phyloP scores from a whole-genome alignment of 768 basidiomycete species.

The Lactarius akahatsu region DNA sequence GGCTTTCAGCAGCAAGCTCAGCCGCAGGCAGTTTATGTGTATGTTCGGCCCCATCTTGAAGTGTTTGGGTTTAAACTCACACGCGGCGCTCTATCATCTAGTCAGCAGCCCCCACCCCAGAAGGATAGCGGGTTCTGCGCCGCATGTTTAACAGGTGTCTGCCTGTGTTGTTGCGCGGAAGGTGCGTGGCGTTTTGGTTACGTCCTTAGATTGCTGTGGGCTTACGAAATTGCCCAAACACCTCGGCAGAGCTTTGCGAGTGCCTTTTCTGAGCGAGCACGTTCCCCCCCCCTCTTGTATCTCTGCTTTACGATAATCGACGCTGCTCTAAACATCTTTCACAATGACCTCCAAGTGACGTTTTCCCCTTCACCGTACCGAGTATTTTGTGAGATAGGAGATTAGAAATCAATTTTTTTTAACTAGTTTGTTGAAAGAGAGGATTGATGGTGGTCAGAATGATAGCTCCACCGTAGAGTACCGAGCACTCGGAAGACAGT shows the following conservation, averaged over 20 bases:
- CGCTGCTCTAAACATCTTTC: conserved; percentile 17
- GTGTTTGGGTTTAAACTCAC: background rate
- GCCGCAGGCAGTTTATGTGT: conserved; percentile 84
- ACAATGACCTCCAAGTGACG: background rate
- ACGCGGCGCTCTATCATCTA: conserved; percentile 32
- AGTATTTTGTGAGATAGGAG: conserved; percentile 4
- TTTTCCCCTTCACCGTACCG: background rate
- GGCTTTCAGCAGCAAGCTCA: conserved; percentile 60
- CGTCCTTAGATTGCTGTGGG: background rate
- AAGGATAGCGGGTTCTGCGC: conserved; percentile 52
- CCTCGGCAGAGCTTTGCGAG: conserved; percentile 62
- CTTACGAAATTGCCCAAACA: conserved; percentile 15
- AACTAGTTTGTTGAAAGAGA: background rate
- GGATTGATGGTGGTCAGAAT: background rate
- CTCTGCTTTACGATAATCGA: conserved; percentile 5
- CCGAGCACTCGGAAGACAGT: too few species aligned
- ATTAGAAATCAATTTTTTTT: background rate
- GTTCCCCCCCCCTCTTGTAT: background rate
- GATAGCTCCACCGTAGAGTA: too few species aligned
- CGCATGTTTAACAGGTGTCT: conserved; percentile 65
- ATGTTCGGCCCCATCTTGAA: conserved; percentile 35
- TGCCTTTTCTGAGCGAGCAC: conserved; percentile 55
- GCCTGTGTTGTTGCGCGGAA: conserved; percentile 73
- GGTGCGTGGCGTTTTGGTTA: conserved; percentile 42
- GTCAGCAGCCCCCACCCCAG: conserved; percentile 49